Evolutionary conservation across 1,284 basidiomycete genomes (phyloP), one percentile per base, ranked within the genome.

Genomic region (Cutaneotrichosporon cavernicola): DNA sequence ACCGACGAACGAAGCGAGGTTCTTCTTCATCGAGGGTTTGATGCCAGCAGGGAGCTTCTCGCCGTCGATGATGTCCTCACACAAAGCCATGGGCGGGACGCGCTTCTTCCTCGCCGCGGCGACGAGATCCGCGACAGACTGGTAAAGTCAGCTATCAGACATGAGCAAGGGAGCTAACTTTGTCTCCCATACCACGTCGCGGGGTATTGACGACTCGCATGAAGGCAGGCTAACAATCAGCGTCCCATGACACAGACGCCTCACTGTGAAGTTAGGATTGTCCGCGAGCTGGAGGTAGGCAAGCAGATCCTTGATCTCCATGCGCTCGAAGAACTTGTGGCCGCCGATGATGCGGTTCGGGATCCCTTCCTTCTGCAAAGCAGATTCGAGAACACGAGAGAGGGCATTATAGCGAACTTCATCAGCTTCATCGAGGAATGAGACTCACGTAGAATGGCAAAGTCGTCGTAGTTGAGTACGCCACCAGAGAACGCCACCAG

Each of bases 281-380:
- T 94, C 91, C 2, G 89, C 84, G 2, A 96, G 83, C 73, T 92
- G 91, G 0, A 94, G 81, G 78, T 96, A 96, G 1, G 90, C 89
- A n/a, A 96, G 81, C 26, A 95, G 71, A 76, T 94, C 91, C 81
- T 93, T 94, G 75, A 97, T 86, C 82, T 91, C 90, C 69, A 86
- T 78, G 9, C 92, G 87, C 67, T 94, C 90, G 73, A 94, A 95
- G 84, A 94, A 94, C 76, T 89, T 90, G 76, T 90, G 87, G 0
- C 91, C 91, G 16, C 88, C 89, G 10, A 96, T 84, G 59, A 96
- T 85, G 55, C 87, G 82, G 71, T 85, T 88, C 0, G 92, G 91
- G 53, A 97, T 90, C 34, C 87, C 85, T 67, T 88, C 87, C 65
- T 86, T 87, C 75, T 92, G 90, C 22, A 97, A 78, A 1, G 89